phyloP scores from a whole-genome alignment of 352 stramenopile genomes.

The Phytopythium litorale region DNA sequence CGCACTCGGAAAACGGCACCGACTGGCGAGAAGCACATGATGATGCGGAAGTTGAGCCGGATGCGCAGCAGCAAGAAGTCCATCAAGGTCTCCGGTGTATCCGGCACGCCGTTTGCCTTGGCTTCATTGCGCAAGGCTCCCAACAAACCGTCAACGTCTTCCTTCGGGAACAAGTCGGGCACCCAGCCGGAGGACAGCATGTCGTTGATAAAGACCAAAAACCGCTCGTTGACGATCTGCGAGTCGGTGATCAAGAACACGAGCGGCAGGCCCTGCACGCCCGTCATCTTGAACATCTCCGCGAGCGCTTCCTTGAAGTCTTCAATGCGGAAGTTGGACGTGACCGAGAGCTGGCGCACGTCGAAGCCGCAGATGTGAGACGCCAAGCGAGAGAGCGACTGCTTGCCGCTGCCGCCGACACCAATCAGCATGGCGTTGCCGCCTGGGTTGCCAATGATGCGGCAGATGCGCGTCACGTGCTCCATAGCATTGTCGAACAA shows the following conservation, averaged over 20 bases:
- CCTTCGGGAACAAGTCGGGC: conserved; percentile 95
- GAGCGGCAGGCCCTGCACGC: conserved; percentile 91
- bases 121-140: conserved; percentile 92
- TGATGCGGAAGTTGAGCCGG: conserved; percentile 93
- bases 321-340: conserved; percentile 95
- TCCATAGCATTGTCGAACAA: conserved; percentile 98
- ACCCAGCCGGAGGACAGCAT: conserved; percentile 96
- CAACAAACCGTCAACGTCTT: conserved; percentile 94
- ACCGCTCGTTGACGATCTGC: conserved; percentile 97
- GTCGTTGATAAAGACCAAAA: conserved; percentile 99
- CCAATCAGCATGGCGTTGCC: conserved; percentile 98
- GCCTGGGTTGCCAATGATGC: conserved; percentile 95
- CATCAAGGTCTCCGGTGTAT: conserved; percentile 93
- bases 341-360: conserved; percentile 94
- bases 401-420: conserved; percentile 95
- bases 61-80: conserved; percentile 96
- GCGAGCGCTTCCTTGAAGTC: conserved; percentile 97
- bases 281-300: conserved; percentile 96
- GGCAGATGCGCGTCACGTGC: conserved; percentile 95
- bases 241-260: conserved; percentile 98
- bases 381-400: conserved; percentile 94
- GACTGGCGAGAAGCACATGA: conserved; percentile 97
- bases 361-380: conserved; percentile 97
- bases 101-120: conserved; percentile 92
- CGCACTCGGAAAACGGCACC: conserved; percentile 95